These are phyloP conservation scores for Posidonia oceanica DNA, from an alignment of 116 monocot species.

Conservation along the genomic window DNA sequence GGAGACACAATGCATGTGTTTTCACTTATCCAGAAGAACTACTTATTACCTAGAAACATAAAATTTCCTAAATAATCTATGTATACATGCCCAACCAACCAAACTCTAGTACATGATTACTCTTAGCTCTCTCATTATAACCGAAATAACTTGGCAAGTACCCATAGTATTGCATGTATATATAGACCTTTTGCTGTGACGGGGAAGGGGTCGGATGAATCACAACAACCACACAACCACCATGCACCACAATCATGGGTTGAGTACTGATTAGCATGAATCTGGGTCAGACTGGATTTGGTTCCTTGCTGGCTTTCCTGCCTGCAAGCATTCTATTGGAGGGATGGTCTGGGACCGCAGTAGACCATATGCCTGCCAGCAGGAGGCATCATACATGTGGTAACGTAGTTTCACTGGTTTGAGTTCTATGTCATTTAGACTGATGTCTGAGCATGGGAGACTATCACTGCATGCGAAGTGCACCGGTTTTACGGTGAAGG, in stretches of 20 bases:
- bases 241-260: background rate
- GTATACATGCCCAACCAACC: too few species aligned
- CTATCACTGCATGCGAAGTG: conserved; percentile 78
- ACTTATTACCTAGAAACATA: too few species aligned
- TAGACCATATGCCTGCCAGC: conserved; percentile 70
- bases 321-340: conserved; percentile 49
- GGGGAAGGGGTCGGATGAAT: conserved; percentile 20
- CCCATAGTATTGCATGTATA: background rate
- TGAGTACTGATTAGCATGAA: conserved; percentile 12
- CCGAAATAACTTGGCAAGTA: background rate
- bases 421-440: conserved; percentile 45
- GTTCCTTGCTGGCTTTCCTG: conserved; percentile 31
- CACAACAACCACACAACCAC: conserved; percentile 14
- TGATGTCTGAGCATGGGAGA: conserved; percentile 57
- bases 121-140: background rate
- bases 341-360: conserved; percentile 39
- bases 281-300: conserved; percentile 24
- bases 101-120: background rate
- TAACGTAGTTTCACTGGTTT: conserved; percentile 27
- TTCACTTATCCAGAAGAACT: too few species aligned
- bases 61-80: too few species aligned
- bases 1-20: too few species aligned
- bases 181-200: background rate
- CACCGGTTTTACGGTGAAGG: conserved; percentile 66
- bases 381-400: conserved; percentile 46